Evolutionary conservation across 345 rosid genomes (phyloP).

Genomic region (Lepidium didymum): DNA sequence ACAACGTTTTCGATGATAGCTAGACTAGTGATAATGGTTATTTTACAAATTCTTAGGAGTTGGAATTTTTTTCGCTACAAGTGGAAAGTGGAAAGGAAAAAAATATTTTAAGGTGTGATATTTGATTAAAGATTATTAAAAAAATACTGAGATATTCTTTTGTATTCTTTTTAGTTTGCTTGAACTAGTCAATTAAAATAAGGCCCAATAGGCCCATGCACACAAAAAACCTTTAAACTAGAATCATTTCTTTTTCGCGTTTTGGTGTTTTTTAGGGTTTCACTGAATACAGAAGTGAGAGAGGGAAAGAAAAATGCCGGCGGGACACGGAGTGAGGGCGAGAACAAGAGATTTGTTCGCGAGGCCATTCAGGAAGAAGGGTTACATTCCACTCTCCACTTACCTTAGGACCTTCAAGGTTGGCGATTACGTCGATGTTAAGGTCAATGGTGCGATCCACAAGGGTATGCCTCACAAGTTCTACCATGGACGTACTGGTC

Average conservation of each 20-base stretch:
- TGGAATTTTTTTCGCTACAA: too few relatives aligned
- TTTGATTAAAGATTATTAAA: too few relatives aligned
- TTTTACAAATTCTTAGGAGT: too few relatives aligned
- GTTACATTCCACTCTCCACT: slow-evolving; percentile 56
- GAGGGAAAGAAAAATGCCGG: slow-evolving; percentile 37
- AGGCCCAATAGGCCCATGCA: neutral
- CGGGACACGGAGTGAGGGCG: slow-evolving; percentile 55
- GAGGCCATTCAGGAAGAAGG: slow-evolving; percentile 71
- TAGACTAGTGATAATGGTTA: too few relatives aligned
- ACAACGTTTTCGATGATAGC: too few relatives aligned
- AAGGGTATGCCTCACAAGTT: too few relatives aligned
- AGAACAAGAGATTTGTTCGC: slow-evolving; percentile 62
- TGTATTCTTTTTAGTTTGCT: too few relatives aligned
- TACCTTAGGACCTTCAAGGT: slow-evolving; percentile 60
- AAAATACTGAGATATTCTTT: too few relatives aligned
- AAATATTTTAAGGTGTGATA: too few relatives aligned
- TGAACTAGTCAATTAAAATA: neutral
- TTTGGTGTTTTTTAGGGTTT: neutral
- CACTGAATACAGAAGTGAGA: neutral
- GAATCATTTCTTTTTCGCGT: neutral
- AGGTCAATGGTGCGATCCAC: slow-evolving; percentile 73
- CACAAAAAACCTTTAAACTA: neutral
- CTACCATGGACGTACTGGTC: too few relatives aligned
- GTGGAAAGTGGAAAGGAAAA: too few relatives aligned
- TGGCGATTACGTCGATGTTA: slow-evolving; percentile 62